Conservation (phyloP, 2,329 filamentous ascomycete genomes). For the Calonectria ilicicola region DNA sequence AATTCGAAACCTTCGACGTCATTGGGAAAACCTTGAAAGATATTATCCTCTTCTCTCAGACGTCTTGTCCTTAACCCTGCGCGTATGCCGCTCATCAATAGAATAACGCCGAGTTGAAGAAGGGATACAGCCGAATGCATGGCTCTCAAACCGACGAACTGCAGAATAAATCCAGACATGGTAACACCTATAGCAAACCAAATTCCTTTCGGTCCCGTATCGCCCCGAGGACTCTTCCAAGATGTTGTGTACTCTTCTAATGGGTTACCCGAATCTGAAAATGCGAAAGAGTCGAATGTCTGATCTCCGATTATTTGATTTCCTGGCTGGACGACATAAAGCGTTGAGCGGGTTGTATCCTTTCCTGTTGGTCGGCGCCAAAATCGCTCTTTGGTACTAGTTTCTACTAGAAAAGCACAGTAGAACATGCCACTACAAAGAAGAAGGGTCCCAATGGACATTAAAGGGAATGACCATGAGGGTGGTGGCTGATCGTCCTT, state of each 20-base stretch:
- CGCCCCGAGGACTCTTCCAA: too few relatives aligned
- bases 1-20: not conserved
- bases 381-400: not conserved
- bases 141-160: conserved; percentile 7
- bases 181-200: not conserved
- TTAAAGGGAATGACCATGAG: not conserved
- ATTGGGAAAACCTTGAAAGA: not conserved
- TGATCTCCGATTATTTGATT: conserved; percentile 4
- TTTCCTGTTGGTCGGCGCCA: not conserved
- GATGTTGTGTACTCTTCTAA: not conserved
- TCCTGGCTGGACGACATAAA: conserved; percentile 5
- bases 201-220: not conserved
- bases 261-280: not conserved
- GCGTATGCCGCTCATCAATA: not conserved
- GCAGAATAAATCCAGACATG: not conserved
- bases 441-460: not conserved
- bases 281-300: not conserved
- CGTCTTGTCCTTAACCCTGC: not conserved
- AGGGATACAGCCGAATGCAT: not conserved
- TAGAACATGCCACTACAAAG: not conserved
- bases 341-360: not conserved
- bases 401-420: not conserved
- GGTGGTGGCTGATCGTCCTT: not conserved
- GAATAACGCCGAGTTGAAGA: not conserved
- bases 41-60: not conserved